Base-by-base conservation (phyloP, 208 protist species). In the Wallacemonas sp. region DNA sequence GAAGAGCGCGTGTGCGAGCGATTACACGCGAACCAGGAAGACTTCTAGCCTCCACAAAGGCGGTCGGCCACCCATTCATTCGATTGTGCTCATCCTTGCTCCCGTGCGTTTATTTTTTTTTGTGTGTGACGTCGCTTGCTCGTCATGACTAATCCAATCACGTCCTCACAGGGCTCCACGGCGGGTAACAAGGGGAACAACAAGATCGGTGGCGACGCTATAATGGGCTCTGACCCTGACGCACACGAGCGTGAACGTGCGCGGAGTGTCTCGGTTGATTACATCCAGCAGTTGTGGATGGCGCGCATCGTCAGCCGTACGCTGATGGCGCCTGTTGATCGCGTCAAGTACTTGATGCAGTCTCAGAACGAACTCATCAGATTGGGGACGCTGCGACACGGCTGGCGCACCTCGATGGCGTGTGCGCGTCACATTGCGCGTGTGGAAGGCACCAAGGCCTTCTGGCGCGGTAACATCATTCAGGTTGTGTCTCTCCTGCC, bases 291-390 rank as follows among this genome's bases (percentile, higher is more conserved):
- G 3, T 38, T 81, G 38, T 95, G 88, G 65, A 24, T 90, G 57
- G 39, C 74, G 38, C 78, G 78, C 21, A 62, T 68, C 0, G 54
- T 83, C 23, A 71, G 64, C 26, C 78, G 79, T 54, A 95, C 89
- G 0, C 1, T 92, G 21, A 71, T 88, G 1, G 86, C 89, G 9
- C 89, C 89, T 11, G 56, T 95, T 11, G 89, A 95, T 29, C 86
- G 89, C n/a, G 76, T 95, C 2, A 92, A 93, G 79, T 95, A 80
- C 49, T 56, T 95, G 21, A 81, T 95, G 80, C 78, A 90, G 71
- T 85, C 68, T 52, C 84, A 93, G 57, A 69, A 70, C 30, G 86
- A 95, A 68, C 61, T 95, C n/a, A 70, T 81, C 46, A 73, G 86
- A 29, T 43, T 74, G 21, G 85, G 85, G 1, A 68, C 70, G 24